Base-by-base conservation (phyloP, 164 flowering plant species). In the Amborella trichopoda region DNA sequence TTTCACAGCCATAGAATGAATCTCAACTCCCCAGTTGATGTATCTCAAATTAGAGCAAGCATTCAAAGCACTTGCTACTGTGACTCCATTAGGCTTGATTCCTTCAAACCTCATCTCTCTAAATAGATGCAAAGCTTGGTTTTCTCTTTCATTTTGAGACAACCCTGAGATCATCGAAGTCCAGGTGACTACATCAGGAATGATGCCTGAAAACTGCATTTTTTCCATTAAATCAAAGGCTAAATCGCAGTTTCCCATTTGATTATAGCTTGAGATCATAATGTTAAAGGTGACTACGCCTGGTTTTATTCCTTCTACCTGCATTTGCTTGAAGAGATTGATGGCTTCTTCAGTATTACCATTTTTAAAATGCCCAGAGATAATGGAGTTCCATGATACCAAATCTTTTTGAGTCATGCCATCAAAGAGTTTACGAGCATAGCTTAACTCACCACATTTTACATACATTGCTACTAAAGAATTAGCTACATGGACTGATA, bases 161-260 rank as follows among this genome's bases (percentile, higher is more conserved):
- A 41, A 60, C 24, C 68, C 68, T 4, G 68, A 64, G 41, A 64
- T 60, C 61, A 64, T 55, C 2, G 48, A 36, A 20, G 68, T 64
- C 68, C 68, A 64, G 13, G 68, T 59, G 52, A 54, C 55, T 6
- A 64, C 68, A 52, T 64, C 61, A 23, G 68, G 54, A 26, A 26
- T 9, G 39, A 55, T 37, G 17, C 68, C 61, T 12, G 30, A 33
- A 26, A 12, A 45, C 30, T 51, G 38, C 68, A 59, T 59, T 44
- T 52, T 52, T 48, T 64, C 36, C 68, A 59, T 55, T 22, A 64
- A 40, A 19, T 59, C 61, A 42, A 64, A 23, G 9, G 68, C 68
- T 3, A 48, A 44, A 48, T 55, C 54, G 27, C 68, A 59, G 2
- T 55, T 55, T n/a, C 68, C 58, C 2, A 40, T 46, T 44, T 60